phyloP scores from a whole-genome alignment of 805 yeast species.

The Saccharomycopsis capsularis region DNA sequence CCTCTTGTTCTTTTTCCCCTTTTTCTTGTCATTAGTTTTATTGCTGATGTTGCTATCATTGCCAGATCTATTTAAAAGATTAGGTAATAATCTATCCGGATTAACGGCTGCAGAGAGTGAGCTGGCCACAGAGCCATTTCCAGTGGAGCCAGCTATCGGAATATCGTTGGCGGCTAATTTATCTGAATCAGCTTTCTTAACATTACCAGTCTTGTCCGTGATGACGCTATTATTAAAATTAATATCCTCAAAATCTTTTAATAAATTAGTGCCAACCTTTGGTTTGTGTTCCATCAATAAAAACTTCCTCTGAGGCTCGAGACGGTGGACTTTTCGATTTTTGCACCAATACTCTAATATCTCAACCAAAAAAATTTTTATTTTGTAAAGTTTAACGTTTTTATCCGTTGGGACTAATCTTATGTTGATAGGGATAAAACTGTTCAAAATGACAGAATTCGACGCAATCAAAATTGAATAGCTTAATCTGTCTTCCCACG shows the following conservation, averaged over 20 bases:
- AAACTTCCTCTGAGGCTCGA: slow-evolving; percentile 83
- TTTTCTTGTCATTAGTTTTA: slow-evolving; percentile 4
- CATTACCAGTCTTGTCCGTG: slow-evolving; percentile 8
- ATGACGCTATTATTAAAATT: slow-evolving; percentile 28
- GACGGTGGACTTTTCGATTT: slow-evolving; percentile 79
- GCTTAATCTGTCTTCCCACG: slow-evolving; percentile 88
- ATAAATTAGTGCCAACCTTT: slow-evolving; percentile 38
- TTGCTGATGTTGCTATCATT: background rate
- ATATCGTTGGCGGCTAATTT: background rate
- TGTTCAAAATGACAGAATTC: slow-evolving; percentile 78
- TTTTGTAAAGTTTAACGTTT: slow-evolving; percentile 69
- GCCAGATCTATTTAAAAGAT: background rate
- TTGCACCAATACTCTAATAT: slow-evolving; percentile 85
- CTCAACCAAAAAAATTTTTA: slow-evolving; percentile 81
- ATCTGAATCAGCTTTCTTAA: background rate
- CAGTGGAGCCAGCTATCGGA: background rate
- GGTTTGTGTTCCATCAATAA: slow-evolving; percentile 78
- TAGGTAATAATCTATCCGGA: background rate
- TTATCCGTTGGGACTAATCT: slow-evolving; percentile 82
- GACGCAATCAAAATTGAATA: slow-evolving; percentile 91
- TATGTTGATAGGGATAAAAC: slow-evolving; percentile 78
- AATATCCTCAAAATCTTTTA: slow-evolving; percentile 33
- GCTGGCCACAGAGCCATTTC: background rate
- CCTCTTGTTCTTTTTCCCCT: background rate
- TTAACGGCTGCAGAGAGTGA: background rate